Conservation (phyloP, 2,329 filamentous ascomycete species). For the Penicillium sp. region DNA sequence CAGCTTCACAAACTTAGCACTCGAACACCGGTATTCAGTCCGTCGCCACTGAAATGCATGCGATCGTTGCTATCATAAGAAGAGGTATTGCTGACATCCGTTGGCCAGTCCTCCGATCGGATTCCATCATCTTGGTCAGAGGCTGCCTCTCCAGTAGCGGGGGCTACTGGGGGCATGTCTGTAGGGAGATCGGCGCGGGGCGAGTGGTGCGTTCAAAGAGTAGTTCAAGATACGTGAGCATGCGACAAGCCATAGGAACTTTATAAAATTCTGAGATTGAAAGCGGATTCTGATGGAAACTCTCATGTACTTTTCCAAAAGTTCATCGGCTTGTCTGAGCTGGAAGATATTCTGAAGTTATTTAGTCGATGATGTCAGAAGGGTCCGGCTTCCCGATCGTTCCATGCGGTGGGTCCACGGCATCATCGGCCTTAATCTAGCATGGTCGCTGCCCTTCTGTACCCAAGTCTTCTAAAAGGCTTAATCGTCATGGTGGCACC, state of each 20-base stretch:
- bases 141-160: constrained; percentile 1
- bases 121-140: neutral
- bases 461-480: too few species aligned
- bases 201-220: neutral
- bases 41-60: constrained; percentile 10
- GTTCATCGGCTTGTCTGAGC: neutral
- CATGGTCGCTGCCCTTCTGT: neutral
- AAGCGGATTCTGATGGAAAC: neutral
- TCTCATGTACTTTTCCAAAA: neutral
- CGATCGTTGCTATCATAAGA: neutral
- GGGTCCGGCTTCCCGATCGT: constrained; percentile 7
- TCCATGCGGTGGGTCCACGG: neutral
- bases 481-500: neutral
- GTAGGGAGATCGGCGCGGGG: constrained; percentile 7
- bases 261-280: neutral
- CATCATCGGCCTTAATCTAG: constrained; percentile 6
- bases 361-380: constrained; percentile 12
- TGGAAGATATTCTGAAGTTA: neutral
- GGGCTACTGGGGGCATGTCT: constrained; percentile 4
- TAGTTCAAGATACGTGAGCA: neutral
- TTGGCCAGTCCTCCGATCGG: constrained; percentile 4
- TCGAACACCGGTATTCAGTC: constrained; percentile 12
- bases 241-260: neutral
- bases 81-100: neutral
- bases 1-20: constrained; percentile 1